Evolutionary conservation across 2,329 filamentous ascomycete genomes (phyloP).

Genomic region (Exophiala lecanii-corni): DNA sequence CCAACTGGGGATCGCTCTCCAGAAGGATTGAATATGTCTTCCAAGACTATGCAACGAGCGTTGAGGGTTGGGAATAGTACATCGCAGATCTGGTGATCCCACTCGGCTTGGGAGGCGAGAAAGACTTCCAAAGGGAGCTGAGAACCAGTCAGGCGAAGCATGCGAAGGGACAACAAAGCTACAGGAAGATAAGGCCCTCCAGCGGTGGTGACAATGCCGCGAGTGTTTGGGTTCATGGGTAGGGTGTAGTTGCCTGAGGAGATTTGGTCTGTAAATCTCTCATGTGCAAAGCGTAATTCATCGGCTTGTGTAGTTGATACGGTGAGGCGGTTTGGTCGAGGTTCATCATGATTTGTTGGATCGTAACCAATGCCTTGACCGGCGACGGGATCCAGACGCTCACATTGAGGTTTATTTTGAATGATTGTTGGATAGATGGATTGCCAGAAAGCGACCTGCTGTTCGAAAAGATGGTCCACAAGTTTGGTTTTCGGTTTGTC

Average conservation of each 20-base stretch:
- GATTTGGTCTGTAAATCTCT: background rate
- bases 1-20: conserved; percentile 9
- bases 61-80: conserved; percentile 35
- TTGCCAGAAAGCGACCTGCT: background rate
- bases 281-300: background rate
- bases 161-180: conserved; percentile 37
- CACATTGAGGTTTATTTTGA: conserved; percentile 1
- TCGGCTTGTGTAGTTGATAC: background rate
- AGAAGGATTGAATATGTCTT: conserved; percentile 26
- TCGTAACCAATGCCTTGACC: background rate
- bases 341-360: background rate
- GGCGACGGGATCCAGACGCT: background rate
- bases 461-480: background rate
- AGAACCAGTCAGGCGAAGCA: conserved; percentile 38
- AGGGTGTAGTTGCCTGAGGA: background rate
- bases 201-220: conserved; percentile 43
- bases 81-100: conserved; percentile 37
- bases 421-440: background rate
- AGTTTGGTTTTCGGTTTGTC: too few species aligned
- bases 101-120: conserved; percentile 34
- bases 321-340: background rate
- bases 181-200: conserved; percentile 34
- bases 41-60: conserved; percentile 36
- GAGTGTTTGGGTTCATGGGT: conserved; percentile 23
- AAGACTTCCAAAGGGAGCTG: conserved; percentile 41